Percentiles rank a stretch among this genome's conserved stretches.
Evolutionary conservation across 73 alveolate genomes (phyloP).

Genomic region (Paramecium octaurelia): DNA sequence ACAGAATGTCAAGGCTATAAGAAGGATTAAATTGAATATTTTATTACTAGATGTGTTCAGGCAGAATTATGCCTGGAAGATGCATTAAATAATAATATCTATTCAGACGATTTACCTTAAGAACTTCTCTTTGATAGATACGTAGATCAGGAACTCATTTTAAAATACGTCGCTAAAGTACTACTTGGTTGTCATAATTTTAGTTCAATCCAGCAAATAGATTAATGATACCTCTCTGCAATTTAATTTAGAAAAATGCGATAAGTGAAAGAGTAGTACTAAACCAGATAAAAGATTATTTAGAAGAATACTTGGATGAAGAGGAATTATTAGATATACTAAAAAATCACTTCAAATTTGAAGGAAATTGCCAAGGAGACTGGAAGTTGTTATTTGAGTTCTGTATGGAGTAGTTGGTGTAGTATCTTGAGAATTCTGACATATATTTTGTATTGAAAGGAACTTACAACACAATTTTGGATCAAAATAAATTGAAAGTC

Average conservation of each 20-base stretch:
- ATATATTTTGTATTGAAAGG: neutral
- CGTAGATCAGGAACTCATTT: neutral
- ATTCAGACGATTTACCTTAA: neutral
- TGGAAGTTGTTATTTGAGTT: neutral
- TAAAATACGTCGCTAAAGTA: neutral
- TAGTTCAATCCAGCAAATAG: slow-evolving; percentile 25
- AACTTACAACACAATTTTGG: neutral
- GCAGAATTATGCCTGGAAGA: neutral
- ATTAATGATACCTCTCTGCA: neutral
- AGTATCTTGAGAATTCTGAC: neutral
- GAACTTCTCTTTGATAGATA: neutral
- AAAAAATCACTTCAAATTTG: neutral
- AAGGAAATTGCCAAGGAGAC: neutral
- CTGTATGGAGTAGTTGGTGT: neutral
- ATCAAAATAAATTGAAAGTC: neutral
- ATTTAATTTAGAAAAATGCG: neutral
- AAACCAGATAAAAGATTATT: neutral
- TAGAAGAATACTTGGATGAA: neutral
- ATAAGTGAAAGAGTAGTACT: neutral
- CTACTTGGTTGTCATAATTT: slow-evolving; percentile 31
- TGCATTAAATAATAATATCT: neutral
- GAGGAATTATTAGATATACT: neutral
- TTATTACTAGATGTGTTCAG: neutral
- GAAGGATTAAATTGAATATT: neutral
- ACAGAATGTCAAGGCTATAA: neutral